These are phyloP conservation scores for Leucocoprinus leucothites DNA, from an alignment of 768 basidiomycete species.

Conservation along the genomic window DNA sequence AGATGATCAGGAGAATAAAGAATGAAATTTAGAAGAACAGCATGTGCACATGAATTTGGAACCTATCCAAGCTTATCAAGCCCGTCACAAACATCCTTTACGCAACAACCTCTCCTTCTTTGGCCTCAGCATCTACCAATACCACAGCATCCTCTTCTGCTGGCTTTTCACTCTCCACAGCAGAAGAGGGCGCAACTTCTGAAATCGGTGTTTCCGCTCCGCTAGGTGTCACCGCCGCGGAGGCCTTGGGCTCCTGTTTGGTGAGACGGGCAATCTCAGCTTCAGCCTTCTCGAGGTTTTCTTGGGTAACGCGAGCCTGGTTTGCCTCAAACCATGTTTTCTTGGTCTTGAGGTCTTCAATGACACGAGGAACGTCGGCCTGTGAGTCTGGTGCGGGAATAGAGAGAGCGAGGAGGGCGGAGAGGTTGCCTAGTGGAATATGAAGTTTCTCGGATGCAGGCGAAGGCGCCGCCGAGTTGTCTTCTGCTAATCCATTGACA, in stretches of 20 bases:
- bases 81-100: not conserved
- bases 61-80: not conserved
- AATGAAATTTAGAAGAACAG: not conserved
- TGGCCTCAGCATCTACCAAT: slow-evolving; percentile 25
- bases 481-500: slow-evolving; percentile 31
- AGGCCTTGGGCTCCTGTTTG: slow-evolving; percentile 31
- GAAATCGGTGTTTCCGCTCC: slow-evolving; percentile 23
- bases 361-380: slow-evolving; percentile 75
- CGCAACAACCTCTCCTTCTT: slow-evolving; percentile 23
- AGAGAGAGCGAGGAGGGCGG: slow-evolving; percentile 82
- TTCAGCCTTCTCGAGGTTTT: slow-evolving; percentile 80
- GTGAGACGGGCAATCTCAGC: slow-evolving; percentile 65
- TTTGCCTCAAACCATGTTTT: slow-evolving; percentile 95
- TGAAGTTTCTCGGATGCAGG: slow-evolving; percentile 44
- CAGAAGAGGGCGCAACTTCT: slow-evolving; percentile 35
- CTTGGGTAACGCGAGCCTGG: slow-evolving; percentile 74
- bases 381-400: slow-evolving; percentile 84
- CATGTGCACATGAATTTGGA: not conserved
- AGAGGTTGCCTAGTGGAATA: slow-evolving; percentile 80
- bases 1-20: slow-evolving; percentile 4
- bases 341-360: slow-evolving; percentile 91
- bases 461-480: slow-evolving; percentile 21
- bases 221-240: slow-evolving; percentile 23
- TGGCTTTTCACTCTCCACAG: slow-evolving; percentile 41
- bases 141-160: not conserved